phyloP scores from a whole-genome alignment of 2,329 filamentous ascomycete genomes.

The Ophiocordyceps australis region DNA sequence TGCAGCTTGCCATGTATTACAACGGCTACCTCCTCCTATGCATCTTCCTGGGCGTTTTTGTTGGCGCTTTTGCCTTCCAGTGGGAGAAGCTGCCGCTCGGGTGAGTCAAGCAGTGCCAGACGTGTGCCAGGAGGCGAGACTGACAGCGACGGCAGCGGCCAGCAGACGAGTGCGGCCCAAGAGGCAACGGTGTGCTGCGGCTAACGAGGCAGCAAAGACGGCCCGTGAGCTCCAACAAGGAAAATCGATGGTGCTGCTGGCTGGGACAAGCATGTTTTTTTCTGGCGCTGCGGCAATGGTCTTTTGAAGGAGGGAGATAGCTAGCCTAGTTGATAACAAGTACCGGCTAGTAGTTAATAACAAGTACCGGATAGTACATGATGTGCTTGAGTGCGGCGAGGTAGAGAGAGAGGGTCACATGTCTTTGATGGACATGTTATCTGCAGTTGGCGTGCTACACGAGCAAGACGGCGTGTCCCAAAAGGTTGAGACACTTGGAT shows the following conservation, averaged over 20 bases:
- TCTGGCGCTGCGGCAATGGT: too few species aligned
- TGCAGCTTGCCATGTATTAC: slow-evolving; percentile 35
- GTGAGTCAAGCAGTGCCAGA: slow-evolving; percentile 5
- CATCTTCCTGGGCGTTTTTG: slow-evolving; percentile 58
- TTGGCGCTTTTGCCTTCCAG: slow-evolving; percentile 56
- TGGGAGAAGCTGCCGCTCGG: slow-evolving; percentile 37
- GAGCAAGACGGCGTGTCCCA: slow-evolving; percentile 19
- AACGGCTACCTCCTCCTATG: slow-evolving; percentile 65
- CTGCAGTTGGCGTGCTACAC: slow-evolving; percentile 19
- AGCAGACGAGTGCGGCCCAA: slow-evolving; percentile 14
- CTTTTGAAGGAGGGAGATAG: too few species aligned
- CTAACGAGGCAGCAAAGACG: too few species aligned
- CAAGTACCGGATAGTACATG: too few species aligned
- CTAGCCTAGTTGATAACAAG: too few species aligned
- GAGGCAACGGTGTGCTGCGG: slow-evolving; percentile 23
- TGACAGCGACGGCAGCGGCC: slow-evolving; percentile 1
- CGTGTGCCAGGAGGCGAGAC: neutral
- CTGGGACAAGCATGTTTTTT: too few species aligned
- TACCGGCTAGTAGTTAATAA: too few species aligned
- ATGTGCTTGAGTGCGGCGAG: too few species aligned
- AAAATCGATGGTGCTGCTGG: too few species aligned
- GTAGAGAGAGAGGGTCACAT: too few species aligned
- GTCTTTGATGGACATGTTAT: too few species aligned
- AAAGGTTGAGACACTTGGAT: slow-evolving; percentile 20
- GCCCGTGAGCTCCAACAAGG: too few species aligned